Conservation (phyloP, 225 moss, liverwort and hornwort species). For the Pseudoscleropodium purum region DNA sequence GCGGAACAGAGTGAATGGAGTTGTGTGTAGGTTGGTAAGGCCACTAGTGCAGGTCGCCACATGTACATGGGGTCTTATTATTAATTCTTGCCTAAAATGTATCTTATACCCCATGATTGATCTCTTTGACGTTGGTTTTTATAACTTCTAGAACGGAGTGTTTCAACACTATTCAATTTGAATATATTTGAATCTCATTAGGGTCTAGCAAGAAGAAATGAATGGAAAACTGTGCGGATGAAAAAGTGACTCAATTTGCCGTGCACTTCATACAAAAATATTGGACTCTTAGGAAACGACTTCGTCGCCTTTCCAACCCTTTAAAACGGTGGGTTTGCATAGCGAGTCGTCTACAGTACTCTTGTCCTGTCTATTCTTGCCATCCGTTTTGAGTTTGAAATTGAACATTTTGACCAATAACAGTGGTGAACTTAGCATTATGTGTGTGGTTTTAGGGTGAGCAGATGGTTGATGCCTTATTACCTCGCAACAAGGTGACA, state of each 20-base stretch:
- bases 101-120: background rate
- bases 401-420: background rate
- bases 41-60: no score
- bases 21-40: no score
- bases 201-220: background rate
- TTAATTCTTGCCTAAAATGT: no score
- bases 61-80: no score
- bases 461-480: background rate
- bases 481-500: background rate
- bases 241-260: background rate
- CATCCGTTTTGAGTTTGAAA: background rate
- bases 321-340: background rate
- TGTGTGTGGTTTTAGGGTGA: no score
- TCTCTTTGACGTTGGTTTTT: background rate
- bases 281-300: background rate
- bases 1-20: no score
- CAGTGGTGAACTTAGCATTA: no score
- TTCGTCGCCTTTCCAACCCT: background rate
- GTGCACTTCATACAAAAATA: no score
- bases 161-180: no score
- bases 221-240: background rate
- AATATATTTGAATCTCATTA: background rate
- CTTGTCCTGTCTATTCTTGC: background rate
- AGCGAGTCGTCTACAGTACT: no score
- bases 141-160: background rate